phyloP scores from a whole-genome alignment of 176 grass and related monocot species.

The Metroxylon sagu region DNA sequence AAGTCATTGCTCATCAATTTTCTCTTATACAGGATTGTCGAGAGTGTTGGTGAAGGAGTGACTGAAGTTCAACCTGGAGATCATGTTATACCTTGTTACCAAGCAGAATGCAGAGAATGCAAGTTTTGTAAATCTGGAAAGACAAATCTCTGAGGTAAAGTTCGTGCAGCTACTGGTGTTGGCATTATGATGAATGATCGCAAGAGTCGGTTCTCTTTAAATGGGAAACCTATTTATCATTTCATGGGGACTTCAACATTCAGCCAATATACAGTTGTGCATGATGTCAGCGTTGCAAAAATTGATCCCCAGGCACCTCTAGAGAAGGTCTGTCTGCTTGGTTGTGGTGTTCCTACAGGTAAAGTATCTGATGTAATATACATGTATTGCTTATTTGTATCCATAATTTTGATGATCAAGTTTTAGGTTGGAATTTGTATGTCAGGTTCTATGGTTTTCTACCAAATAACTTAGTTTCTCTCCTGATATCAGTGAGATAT shows the following conservation, averaged over 20 bases:
- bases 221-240: constrained; percentile 86
- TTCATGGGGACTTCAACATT: constrained; percentile 99
- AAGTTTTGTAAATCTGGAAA: constrained; percentile 94
- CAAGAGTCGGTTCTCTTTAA: constrained; percentile 76
- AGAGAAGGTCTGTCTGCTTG: constrained; percentile 87
- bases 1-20: too few relatives aligned
- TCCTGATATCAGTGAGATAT: too few relatives aligned
- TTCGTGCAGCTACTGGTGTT: constrained; percentile 66
- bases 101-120: constrained; percentile 86
- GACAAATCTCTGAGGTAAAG: constrained; percentile 93
- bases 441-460: too few relatives aligned
- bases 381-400: too few relatives aligned
- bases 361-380: background rate
- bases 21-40: constrained; percentile 47
- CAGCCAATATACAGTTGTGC: constrained; percentile 95
- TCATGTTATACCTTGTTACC: constrained; percentile 97
- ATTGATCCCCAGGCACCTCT: constrained; percentile 80
- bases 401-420: too few relatives aligned
- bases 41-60: constrained; percentile 93
- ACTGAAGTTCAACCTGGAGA: constrained; percentile 83
- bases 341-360: constrained; percentile 95
- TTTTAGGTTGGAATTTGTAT: too few relatives aligned
- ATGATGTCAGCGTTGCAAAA: constrained; percentile 96
- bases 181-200: constrained; percentile 89
- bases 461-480: too few relatives aligned